phyloP scores from a whole-genome alignment of 75 land plant species.

The Selaginella tamariscina region DNA sequence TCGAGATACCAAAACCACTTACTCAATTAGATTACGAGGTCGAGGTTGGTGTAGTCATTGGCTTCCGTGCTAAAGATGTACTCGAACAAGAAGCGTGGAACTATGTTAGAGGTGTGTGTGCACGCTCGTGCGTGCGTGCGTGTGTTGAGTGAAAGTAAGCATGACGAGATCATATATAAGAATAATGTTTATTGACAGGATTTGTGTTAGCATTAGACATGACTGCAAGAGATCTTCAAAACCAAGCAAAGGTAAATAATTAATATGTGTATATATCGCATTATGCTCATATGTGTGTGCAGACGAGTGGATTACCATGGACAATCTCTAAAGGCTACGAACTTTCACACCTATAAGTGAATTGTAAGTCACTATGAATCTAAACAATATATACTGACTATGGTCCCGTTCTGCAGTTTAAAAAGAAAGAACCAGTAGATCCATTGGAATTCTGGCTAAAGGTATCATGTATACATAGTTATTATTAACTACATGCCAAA shows the following conservation, averaged over 20 bases:
- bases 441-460: background rate
- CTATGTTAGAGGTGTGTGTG: slow-evolving; percentile 76
- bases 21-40: slow-evolving; percentile 68
- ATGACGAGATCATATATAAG: background rate
- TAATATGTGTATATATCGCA: background rate
- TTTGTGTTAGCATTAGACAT: slow-evolving; percentile 91
- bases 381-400: background rate
- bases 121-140: no score
- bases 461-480: background rate
- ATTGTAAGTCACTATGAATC: slow-evolving; percentile 39
- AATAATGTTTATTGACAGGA: slow-evolving; percentile 34
- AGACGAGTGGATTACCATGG: slow-evolving; percentile 88
- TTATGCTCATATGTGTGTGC: background rate
- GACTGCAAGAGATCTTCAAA: slow-evolving; percentile 92
- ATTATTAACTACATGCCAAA: no score
- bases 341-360: slow-evolving; percentile 93
- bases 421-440: background rate
- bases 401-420: background rate
- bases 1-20: slow-evolving; percentile 72
- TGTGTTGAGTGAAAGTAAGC: no score
- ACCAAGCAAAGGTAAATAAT: slow-evolving; percentile 58
- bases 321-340: slow-evolving; percentile 94
- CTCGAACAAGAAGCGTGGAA: slow-evolving; percentile 59
- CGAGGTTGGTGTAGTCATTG: slow-evolving; percentile 85
- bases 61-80: slow-evolving; percentile 75